Conservation (phyloP, 129 eudicot genomes). For the Centaurea solstitialis region DNA sequence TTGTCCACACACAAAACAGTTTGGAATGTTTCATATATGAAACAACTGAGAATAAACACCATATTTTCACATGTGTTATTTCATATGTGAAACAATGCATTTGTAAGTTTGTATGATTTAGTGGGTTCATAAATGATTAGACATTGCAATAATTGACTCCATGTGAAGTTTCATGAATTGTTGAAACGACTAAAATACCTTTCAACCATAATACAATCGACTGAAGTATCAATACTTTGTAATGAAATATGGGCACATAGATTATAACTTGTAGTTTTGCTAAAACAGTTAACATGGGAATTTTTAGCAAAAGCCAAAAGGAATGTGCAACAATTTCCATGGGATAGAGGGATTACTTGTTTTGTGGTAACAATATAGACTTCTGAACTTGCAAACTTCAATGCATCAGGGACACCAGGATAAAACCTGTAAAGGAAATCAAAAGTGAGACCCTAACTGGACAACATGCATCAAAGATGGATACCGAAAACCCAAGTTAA, state of each 20-base stretch:
- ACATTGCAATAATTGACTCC: not conserved
- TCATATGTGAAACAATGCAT: not conserved
- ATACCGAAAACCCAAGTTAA: not conserved
- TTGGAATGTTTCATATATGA: not conserved
- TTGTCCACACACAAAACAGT: not conserved
- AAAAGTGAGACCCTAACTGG: not conserved
- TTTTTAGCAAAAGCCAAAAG: not conserved
- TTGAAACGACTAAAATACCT: not conserved
- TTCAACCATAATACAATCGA: not conserved
- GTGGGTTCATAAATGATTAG: not conserved
- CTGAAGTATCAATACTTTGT: not conserved
- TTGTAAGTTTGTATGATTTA: not conserved
- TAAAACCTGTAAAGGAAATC: constrained; percentile 62
- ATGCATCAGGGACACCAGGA: constrained; percentile 97
- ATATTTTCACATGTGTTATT: not conserved
- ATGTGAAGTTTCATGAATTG: not conserved
- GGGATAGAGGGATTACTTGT: constrained; percentile 49
- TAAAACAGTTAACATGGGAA: not conserved
- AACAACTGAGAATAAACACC: not conserved
- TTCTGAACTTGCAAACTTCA: constrained; percentile 88
- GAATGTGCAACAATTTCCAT: not conserved
- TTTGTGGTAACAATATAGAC: constrained; percentile 92
- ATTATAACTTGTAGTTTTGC: constrained; percentile 4
- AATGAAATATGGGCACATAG: not conserved
- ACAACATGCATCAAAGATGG: not conserved